Base-by-base conservation (phyloP, 352 stramenopile genomes). In the Phytophthora pistaciae region DNA sequence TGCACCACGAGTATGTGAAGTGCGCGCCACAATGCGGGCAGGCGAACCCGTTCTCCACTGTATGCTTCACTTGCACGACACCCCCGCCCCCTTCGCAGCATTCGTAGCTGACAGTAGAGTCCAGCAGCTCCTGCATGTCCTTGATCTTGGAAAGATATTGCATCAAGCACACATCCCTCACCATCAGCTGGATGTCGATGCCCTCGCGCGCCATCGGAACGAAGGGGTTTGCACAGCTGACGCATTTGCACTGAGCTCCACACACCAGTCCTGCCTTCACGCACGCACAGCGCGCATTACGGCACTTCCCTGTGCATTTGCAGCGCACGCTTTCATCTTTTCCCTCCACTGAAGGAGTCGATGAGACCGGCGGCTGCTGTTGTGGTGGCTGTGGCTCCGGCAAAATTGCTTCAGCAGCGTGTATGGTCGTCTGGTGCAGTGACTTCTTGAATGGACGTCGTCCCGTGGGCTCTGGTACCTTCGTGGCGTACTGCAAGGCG, bases 1-100 rank as follows among this genome's bases (percentile, higher is more conserved):
- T 93, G 78, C 87, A 95, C 87, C 87, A 95, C 50, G 87, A 95
- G 63, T 93, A 95, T 25, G 84, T 94, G 67, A 82, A 94, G 36
- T 86, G 77, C 7, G 80, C 78, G 9, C 74, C 52, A 54, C 86
- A 94, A 52, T 78, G 76, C 20, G 86, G 80, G 48, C 86, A 94
- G 27, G 75, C 60, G 40, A 91, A 92, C 8, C 86, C 86, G 33
- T 78, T 76, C 56, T 92, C 81, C 7, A 91, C 71, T 25, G 83
- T 85, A 16, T 90, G 68, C 60, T 92, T 92, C 38, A 92, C 86
- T 66, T 88, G 82, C 33, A 92, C 86, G 5, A 77, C 69, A 8
- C 78, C 78, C 55, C 70, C 65, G 13, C 81, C 79, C 65, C 66
- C 73, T 36, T 85, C 74, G 50, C 83, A 90, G 56, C 88, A 95